Conservation (phyloP, 31 red algal genomes). For the Porphyra umbilicalis region DNA sequence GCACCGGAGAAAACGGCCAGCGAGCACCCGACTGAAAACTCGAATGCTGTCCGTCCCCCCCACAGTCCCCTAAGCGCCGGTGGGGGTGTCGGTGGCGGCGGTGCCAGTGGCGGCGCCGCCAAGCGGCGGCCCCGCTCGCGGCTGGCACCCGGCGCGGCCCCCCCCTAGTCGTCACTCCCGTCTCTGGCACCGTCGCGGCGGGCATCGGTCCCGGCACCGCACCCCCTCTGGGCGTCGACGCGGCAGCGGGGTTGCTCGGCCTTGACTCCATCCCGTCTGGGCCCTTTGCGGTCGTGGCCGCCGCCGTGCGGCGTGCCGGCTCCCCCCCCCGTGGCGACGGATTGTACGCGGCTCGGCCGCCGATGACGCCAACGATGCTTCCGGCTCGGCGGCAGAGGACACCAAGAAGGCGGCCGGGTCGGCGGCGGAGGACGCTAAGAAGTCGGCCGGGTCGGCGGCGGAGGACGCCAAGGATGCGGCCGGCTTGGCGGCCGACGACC, state of each 20-base stretch:
- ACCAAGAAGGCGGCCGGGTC: no score
- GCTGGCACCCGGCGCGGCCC: not conserved
- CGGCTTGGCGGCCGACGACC: no score
- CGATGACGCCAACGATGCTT: not conserved
- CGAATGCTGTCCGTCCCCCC: no score
- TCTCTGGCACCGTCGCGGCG: constrained; percentile 15
- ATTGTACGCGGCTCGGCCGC: constrained; percentile 4
- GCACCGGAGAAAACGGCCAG: no score
- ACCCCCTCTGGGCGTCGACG: constrained; percentile 48
- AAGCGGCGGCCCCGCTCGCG: not conserved
- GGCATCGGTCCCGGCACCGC: constrained; percentile 13
- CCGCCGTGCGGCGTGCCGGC: constrained; percentile 47
- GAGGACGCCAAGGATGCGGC: no score
- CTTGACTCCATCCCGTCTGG: constrained; percentile 44
- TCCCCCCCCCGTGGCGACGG: constrained; percentile 23
- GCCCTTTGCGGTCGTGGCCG: constrained; percentile 52
- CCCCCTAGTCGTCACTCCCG: not conserved
- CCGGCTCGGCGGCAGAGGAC: not conserved
- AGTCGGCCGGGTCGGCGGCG: no score
- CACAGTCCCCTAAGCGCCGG: no score
- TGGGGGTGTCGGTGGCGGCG: not conserved
- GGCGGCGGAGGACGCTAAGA: no score
- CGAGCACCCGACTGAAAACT: no score
- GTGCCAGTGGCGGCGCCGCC: not conserved
- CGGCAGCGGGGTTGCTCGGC: constrained; percentile 62